phyloP scores from a whole-genome alignment of 257 asterid species.

The Phtheirospermum japonicum region DNA sequence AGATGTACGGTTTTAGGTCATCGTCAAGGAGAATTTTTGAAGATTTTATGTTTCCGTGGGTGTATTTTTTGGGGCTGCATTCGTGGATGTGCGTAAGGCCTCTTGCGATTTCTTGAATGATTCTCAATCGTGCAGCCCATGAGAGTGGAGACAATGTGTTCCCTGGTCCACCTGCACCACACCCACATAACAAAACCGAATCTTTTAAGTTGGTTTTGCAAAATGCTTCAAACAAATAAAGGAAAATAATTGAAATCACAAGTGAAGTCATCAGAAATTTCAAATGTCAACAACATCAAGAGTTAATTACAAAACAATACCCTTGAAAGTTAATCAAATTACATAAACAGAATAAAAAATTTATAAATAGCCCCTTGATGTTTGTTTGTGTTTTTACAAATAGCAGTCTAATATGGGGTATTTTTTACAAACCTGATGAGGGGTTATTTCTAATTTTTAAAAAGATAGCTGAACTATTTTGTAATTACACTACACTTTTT shows the following conservation, averaged over 20 bases:
- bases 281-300: too few species aligned
- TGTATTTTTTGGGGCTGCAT: constrained; percentile 64
- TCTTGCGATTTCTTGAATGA: constrained; percentile 67
- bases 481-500: neutral
- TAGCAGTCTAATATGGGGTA: neutral
- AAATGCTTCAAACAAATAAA: too few species aligned
- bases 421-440: neutral
- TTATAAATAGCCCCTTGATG: neutral
- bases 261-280: too few species aligned
- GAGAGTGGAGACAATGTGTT: constrained; percentile 53
- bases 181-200: neutral
- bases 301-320: too few species aligned
- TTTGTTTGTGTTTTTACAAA: neutral
- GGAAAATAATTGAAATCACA: too few species aligned
- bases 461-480: too few species aligned
- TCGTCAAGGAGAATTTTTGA: constrained; percentile 84
- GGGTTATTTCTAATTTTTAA: too few species aligned
- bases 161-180: constrained; percentile 60
- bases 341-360: neutral
- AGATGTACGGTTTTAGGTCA: constrained; percentile 68
- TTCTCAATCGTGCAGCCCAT: constrained; percentile 68
- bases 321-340: too few species aligned
- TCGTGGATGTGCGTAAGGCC: constrained; percentile 80
- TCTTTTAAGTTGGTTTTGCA: too few species aligned
- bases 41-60: constrained; percentile 78